phyloP scores from a whole-genome alignment of 108 stramenopile genomes.

The Cyclotella cryptica region DNA sequence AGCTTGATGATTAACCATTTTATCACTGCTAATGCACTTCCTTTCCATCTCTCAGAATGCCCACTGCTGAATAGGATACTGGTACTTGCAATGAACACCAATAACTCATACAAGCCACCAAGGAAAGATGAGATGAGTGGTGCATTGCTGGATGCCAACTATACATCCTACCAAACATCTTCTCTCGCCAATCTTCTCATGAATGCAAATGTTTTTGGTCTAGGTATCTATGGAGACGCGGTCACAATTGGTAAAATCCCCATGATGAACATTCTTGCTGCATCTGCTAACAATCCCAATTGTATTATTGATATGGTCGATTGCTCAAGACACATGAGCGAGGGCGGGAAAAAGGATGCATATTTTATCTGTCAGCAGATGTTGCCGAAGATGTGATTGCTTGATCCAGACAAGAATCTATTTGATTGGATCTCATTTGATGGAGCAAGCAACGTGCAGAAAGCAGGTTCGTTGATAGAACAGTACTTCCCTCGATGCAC shows the following conservation, averaged over 20 bases:
- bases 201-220: neutral
- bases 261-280: constrained; percentile 15
- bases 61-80: too few relatives aligned
- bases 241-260: constrained; percentile 15
- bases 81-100: too few relatives aligned
- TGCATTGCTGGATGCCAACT: too few relatives aligned
- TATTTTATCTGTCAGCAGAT: neutral
- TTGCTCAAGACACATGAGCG: constrained; percentile 4
- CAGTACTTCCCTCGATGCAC: constrained; percentile 9
- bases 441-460: constrained; percentile 36
- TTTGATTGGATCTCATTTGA: constrained; percentile 27
- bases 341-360: constrained; percentile 24
- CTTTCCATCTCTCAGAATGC: too few relatives aligned
- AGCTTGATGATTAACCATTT: too few relatives aligned
- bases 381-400: neutral
- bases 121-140: too few relatives aligned
- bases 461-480: constrained; percentile 10
- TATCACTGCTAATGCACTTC: too few relatives aligned
- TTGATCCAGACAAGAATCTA: constrained; percentile 6
- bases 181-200: too few relatives aligned
- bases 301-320: neutral
- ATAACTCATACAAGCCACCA: too few relatives aligned
- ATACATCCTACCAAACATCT: too few relatives aligned
- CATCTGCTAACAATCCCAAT: constrained; percentile 15
- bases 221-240: constrained; percentile 7